Evolutionary conservation across 2,329 filamentous ascomycete species (phyloP), one percentile per base, ranked within the genome.

Genomic region (Nigrospora sphaerica): DNA sequence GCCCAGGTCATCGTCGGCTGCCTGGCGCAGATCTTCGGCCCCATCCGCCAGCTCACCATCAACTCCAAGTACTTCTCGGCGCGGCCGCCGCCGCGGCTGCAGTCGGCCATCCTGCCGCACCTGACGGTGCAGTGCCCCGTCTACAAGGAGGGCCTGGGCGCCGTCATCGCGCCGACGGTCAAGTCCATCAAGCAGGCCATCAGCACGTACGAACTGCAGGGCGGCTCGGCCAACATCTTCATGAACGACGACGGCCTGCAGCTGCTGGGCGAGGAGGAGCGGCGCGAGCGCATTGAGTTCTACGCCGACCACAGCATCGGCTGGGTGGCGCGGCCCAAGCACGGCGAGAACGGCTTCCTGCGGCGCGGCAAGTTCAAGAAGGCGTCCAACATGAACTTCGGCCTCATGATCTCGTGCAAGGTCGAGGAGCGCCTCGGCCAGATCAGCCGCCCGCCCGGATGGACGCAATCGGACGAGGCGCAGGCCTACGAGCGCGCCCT

Each of bases 31-130:
- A 80, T 86, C 53, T 78, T 91, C 48, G 88, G 88, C 6, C 86
- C 88, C 1, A 79, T 90, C 47, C 76, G 77, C 41, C 85, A 91
- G 60, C 74, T 92, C 62, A 78, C 74, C 32, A 69, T 76, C 57
- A 93, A 93, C 73, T 89, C 86, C 58, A 87, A 86, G 63, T 92
- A 84, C 70, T 93, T 86, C 68, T 92, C 88, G 0, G 88, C 85
- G 1, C 72, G 75, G n/a, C 75, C 83, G 10, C 81, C 84, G 2
- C 76, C 77, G 17, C 73, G 85, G 41, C 65, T 90, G 28, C 76
- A 77, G 47, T 69, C 66, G 1, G 58, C 67, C 7, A 60, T 71
- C 23, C 73, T 91, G 14, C 86, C 85, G 2, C 86, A 88, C 59
- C 74, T 88, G 52, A 92, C 87, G 3, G 86, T 95, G 37, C 88